Evolutionary conservation across 116 monocot species (phyloP), one percentile per base, ranked within the genome.

Genomic region (Dioscorea cayenensis): DNA sequence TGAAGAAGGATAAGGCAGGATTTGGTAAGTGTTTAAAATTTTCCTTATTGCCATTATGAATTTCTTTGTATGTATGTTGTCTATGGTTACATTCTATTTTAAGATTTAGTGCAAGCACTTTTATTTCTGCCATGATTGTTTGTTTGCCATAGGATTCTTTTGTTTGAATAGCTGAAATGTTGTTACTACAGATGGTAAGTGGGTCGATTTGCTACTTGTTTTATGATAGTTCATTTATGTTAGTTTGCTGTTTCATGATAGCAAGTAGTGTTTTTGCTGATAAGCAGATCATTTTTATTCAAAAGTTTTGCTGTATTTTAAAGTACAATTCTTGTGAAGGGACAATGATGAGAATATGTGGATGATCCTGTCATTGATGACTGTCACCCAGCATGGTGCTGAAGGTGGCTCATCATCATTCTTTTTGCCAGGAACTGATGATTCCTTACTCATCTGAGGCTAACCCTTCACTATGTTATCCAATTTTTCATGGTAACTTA

Each of bases 1-100:
- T 86, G 66, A 86, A 74, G 79, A 90, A 69, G 72, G 62, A 86
- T 66, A 85, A 79, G 68, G 51, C 77, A 63, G 86, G 90, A 17
- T 90, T 72, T 84, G 90, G 90, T 90, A 81, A 77, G 72, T 66
- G 16, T 20, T 65, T n/a, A 12, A n/a, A n/a, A n/a, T n/a, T 18
- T 55, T 51, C 14, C 11, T 3, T 14, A 5, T 51, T 51, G 51
- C 51, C 11, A 51, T 2, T 1, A 14, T 51, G 17, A 51, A 51
- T 14, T 1, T 18, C 55, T n/a, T 55, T n/a, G 17, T n/a, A 55
- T n/a, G 17, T 55, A 43, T 0, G 12, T 55, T 55, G 5, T 55
- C 4, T 18, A 18, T 16, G 55, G 5, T 55, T 55, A 55, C 5
- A 55, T 55, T 55, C 19, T 55, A 55, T 16, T 2, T 43, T 43